These are phyloP conservation scores for Eutrema japonicum DNA, from an alignment of 345 rosid genomes.

Conservation along the genomic window DNA sequence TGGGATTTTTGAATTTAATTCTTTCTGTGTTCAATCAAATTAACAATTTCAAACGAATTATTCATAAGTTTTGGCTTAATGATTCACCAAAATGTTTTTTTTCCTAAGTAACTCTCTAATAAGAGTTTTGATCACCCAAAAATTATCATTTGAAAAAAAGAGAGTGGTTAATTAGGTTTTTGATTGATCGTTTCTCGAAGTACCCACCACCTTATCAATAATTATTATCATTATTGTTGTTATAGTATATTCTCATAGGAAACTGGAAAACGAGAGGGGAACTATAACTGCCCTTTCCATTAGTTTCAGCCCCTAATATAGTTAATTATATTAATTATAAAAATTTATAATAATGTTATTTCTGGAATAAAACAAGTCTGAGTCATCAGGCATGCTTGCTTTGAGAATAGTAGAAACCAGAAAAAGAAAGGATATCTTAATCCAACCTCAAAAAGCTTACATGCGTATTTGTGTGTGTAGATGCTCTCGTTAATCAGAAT, in stretches of 20 bases:
- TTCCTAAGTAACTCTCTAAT: neutral
- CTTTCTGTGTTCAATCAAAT: neutral
- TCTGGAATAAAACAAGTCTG: constrained; percentile 26
- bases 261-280: constrained; percentile 42
- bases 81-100: neutral
- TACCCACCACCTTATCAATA: constrained; percentile 38
- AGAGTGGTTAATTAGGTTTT: constrained; percentile 25
- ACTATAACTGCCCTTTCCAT: constrained; percentile 41
- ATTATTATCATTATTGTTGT: constrained; percentile 27
- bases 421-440: constrained; percentile 39
- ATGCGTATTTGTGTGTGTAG: constrained; percentile 42
- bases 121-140: constrained; percentile 7
- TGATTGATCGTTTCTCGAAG: constrained; percentile 40
- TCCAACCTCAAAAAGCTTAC: constrained; percentile 39
- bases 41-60: neutral
- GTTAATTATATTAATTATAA: neutral
- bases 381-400: constrained; percentile 48
- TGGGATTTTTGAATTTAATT: neutral
- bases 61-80: constrained; percentile 1
- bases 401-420: constrained; percentile 43
- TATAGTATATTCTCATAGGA: constrained; percentile 31
- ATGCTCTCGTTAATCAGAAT: constrained; percentile 44
- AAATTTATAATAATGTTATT: constrained; percentile 10
- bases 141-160: neutral
- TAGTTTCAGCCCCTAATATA: constrained; percentile 33